Conservation (phyloP, 768 basidiomycete genomes). For the Amanita molliuscula region DNA sequence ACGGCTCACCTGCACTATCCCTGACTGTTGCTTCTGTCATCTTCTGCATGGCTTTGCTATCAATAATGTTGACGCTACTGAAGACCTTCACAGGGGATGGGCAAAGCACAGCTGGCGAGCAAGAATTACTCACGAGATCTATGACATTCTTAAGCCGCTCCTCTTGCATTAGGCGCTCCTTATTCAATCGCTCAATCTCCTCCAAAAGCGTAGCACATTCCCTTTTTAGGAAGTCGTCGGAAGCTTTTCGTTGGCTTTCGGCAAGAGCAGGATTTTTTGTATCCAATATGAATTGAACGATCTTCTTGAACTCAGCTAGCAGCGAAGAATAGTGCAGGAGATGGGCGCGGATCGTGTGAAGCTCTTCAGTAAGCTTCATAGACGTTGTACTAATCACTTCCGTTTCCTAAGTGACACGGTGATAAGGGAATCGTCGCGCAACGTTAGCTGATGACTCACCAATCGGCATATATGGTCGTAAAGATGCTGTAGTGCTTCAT, state of each 20-base stretch:
- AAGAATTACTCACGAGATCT: slow-evolving; percentile 24
- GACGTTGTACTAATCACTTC: slow-evolving; percentile 31
- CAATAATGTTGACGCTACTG: slow-evolving; percentile 35
- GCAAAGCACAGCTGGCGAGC: neutral
- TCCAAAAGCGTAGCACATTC: slow-evolving; percentile 38
- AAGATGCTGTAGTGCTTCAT: slow-evolving; percentile 43
- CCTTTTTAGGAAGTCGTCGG: slow-evolving; percentile 23
- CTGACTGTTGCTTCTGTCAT: slow-evolving; percentile 29
- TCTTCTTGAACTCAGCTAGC: slow-evolving; percentile 42
- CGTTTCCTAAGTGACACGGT: slow-evolving; percentile 28
- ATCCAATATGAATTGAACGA: slow-evolving; percentile 38
- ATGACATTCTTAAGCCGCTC: slow-evolving; percentile 40
- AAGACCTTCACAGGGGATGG: slow-evolving; percentile 25
- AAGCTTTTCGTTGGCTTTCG: slow-evolving; percentile 16
- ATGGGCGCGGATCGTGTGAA: slow-evolving; percentile 52
- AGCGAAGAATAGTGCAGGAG: slow-evolving; percentile 48
- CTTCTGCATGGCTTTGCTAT: slow-evolving; percentile 31
- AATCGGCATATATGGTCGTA: slow-evolving; percentile 40
- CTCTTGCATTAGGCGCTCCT: slow-evolving; percentile 29
- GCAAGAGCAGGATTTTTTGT: slow-evolving; percentile 45
- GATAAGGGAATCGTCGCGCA: neutral
- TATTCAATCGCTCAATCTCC: slow-evolving; percentile 40
- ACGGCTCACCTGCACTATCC: slow-evolving; percentile 18
- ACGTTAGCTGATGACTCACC: slow-evolving; percentile 19
- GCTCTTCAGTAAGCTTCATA: slow-evolving; percentile 36